Percentiles rank a stretch among this genome's conserved stretches.
Conservation (phyloP, 2,329 filamentous ascomycete species). For the Monilinia vaccinii-corymbosi region DNA sequence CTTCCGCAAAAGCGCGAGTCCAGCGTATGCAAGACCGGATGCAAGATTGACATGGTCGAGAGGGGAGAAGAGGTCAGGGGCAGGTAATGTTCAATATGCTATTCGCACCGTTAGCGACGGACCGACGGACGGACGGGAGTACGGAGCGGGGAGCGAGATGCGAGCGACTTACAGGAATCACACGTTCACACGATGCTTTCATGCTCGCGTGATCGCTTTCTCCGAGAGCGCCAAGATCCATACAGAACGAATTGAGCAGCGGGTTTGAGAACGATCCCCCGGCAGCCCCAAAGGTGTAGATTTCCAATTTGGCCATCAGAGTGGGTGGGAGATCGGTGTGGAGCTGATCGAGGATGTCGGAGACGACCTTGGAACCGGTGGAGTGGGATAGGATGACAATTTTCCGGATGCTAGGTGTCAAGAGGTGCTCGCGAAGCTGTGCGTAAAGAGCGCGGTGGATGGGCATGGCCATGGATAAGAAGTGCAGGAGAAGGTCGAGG, state of each 20-base stretch:
- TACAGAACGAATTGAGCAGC: conserved; percentile 25
- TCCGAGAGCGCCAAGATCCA: not conserved
- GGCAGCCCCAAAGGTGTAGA: conserved; percentile 68
- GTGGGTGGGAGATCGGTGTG: conserved; percentile 58
- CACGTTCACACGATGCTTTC: conserved; percentile 8
- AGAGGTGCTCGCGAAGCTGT: conserved; percentile 51
- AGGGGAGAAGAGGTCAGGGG: conserved; percentile 54
- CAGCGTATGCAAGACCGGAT: conserved; percentile 46
- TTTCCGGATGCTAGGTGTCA: conserved; percentile 52
- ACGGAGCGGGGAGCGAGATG: not conserved
- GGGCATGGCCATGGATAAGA: conserved; percentile 66
- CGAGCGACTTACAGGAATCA: conserved; percentile 6
- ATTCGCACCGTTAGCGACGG: conserved; percentile 33
- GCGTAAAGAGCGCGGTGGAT: conserved; percentile 48
- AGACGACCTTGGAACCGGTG: conserved; percentile 65
- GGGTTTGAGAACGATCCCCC: conserved; percentile 76
- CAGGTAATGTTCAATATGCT: conserved; percentile 65
- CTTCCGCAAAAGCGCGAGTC: conserved; percentile 13
- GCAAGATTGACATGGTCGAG: conserved; percentile 48
- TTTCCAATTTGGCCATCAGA: conserved; percentile 56
- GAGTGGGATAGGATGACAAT: conserved; percentile 66
- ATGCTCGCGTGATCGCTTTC: not conserved
- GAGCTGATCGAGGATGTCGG: conserved; percentile 64
- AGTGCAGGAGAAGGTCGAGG: conserved; percentile 65
- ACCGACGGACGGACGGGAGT: not conserved